Base-by-base conservation (phyloP, 2,329 filamentous ascomycete species). In the Arthrobotrys iridis region DNA sequence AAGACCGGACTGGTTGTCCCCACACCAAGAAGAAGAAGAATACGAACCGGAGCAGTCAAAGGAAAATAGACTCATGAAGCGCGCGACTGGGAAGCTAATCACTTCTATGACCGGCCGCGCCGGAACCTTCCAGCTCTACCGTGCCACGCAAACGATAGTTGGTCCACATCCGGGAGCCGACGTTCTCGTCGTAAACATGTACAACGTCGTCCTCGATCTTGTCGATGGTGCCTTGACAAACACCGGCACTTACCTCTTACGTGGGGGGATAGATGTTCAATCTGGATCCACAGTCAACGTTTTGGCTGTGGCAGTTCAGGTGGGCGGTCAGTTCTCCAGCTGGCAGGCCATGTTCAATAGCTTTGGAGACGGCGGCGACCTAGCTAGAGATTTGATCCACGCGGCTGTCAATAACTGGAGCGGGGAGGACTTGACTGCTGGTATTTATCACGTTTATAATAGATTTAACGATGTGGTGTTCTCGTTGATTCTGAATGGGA, bases 401-500 rank as follows among this genome's bases (percentile, higher is more conserved):
- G 3, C 11, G 1, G 63, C 63, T 18, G 40, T 59, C 4, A 35
- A 24, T 3, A 41, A 67, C n/a, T 67, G 52, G 50, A n/a, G 13
- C 28, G 40, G 30, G 5, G 24, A 35, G 8, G 24, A 41, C 6
- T 46, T 66, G 7, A 66, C 63, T 1, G 63, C 35, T 22, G 63
- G 48, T 26, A 33, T 66, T 24, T 66, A 66, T 58, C 48, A 66
- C 10, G n/a, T 66, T 45, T 58, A 66, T 11, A 35, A 66, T 8
- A 46, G 50, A n/a, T 46, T 40, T 30, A 20, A 28, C 2, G 37
- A 57, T 40, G 63, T 58, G 18, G 50, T 66, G 10, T 57, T 66
- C 33, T 58, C 48, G 4, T 26, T 66, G 13, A 37, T 66, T 35
- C 24, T 66, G 45, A 66, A 58, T 6, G 63, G 46, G 10, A n/a